phyloP scores from a whole-genome alignment of 306 rosid species.

The Cucumis cinereus region DNA sequence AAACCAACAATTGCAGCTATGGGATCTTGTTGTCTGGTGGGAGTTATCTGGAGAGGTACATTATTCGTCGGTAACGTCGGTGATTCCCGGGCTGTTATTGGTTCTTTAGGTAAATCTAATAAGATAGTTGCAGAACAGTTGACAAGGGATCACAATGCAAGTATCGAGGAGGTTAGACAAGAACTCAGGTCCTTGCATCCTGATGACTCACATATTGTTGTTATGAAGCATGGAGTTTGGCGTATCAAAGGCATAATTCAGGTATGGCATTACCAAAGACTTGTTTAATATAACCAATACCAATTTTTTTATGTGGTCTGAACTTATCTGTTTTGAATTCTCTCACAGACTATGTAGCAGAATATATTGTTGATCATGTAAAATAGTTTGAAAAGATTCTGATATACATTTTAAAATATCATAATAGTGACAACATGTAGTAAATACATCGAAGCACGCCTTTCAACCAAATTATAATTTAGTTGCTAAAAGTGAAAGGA shows the following conservation, averaged over 20 bases:
- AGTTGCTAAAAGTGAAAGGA: not conserved
- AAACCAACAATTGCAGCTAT: slow-evolving; percentile 69
- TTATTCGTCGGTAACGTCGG: slow-evolving; percentile 67
- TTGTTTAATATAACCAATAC: not conserved
- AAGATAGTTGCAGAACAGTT: slow-evolving; percentile 64
- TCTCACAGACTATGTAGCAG: not conserved
- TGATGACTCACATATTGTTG: slow-evolving; percentile 63
- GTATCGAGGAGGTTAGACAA: slow-evolving; percentile 64
- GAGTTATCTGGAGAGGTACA: slow-evolving; percentile 67
- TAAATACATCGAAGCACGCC: not conserved
- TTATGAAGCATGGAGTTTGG: slow-evolving; percentile 80
- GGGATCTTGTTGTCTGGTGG: slow-evolving; percentile 85
- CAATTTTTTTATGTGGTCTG: not conserved
- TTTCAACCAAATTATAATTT: not conserved
- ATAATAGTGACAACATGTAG: not conserved
- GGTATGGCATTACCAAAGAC: slow-evolving; percentile 22
- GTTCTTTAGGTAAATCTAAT: slow-evolving; percentile 48
- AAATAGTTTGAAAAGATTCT: not conserved
- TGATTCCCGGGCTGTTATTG: slow-evolving; percentile 77
- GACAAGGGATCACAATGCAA: slow-evolving; percentile 74
- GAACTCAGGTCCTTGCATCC: slow-evolving; percentile 74
- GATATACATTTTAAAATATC: not conserved
- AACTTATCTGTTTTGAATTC: not conserved
- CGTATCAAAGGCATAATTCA: slow-evolving; percentile 92
- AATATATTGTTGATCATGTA: not conserved